phyloP scores from a whole-genome alignment of 805 yeast genomes.

The Spathaspora hagerdaliae region DNA sequence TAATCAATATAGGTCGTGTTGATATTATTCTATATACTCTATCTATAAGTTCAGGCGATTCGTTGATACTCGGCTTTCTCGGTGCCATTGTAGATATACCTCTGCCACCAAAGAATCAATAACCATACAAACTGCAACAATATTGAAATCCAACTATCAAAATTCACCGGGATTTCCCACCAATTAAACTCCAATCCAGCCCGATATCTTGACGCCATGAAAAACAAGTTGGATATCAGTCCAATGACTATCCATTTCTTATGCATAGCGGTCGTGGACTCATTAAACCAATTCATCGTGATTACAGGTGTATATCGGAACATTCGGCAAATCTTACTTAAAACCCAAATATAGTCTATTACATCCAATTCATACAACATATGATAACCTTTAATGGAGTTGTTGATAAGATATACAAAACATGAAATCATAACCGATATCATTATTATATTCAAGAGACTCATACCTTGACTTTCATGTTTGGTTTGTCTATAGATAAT shows the following conservation, averaged over 20 bases:
- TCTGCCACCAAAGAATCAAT: neutral
- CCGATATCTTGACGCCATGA: neutral
- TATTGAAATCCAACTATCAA: conserved; percentile 10
- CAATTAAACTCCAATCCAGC: conserved; percentile 7
- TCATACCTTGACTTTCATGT: conserved; percentile 35
- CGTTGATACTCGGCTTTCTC: too few species aligned
- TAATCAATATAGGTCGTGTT: too few species aligned
- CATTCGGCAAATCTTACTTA: conserved; percentile 17
- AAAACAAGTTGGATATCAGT: neutral
- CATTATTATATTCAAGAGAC: conserved; percentile 11
- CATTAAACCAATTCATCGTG: conserved; percentile 34
- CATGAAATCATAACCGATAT: conserved; percentile 1
- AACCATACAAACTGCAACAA: neutral
- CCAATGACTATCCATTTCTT: conserved; percentile 5
- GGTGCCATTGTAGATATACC: too few species aligned
- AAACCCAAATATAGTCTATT: conserved; percentile 38
- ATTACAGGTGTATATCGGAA: conserved; percentile 39
- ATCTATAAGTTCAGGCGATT: too few species aligned
- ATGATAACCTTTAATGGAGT: neutral
- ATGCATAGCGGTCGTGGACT: conserved; percentile 18
- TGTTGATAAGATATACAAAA: conserved; percentile 5
- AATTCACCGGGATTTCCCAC: conserved; percentile 19
- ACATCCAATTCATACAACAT: conserved; percentile 34
- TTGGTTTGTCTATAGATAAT: conserved; percentile 15
- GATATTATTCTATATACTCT: too few species aligned